These are phyloP conservation scores for Spatholobus suberectus DNA, from an alignment of 306 rosid genomes.

Conservation along the genomic window DNA sequence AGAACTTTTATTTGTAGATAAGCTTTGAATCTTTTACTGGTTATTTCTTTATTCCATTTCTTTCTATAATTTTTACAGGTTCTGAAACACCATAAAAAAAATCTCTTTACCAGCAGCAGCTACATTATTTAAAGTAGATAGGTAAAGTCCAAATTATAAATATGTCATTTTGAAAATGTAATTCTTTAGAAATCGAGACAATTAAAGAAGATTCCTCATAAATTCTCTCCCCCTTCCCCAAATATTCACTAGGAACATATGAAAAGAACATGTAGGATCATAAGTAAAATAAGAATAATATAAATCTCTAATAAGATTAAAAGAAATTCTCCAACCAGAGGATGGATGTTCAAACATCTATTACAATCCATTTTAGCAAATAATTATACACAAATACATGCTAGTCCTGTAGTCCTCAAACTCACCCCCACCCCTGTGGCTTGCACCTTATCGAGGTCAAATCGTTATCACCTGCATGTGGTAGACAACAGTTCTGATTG, in stretches of 20 bases:
- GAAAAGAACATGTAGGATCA: not conserved
- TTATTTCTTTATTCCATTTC: not conserved
- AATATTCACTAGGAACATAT: not conserved
- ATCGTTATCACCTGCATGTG: no score
- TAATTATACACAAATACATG: not conserved
- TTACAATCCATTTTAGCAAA: not conserved
- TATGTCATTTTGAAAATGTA: no score
- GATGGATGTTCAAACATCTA: not conserved
- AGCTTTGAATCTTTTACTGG: not conserved
- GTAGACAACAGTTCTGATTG: not conserved
- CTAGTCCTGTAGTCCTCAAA: not conserved
- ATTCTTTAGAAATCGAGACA: no score
- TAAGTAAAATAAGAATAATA: not conserved
- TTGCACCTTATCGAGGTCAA: not conserved
- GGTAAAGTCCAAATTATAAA: not conserved
- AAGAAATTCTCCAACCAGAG: not conserved
- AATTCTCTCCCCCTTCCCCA: not conserved
- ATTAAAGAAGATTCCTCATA: not conserved
- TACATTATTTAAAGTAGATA: not conserved
- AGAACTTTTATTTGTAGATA: not conserved
- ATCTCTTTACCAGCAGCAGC: not conserved
- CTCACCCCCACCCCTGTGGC: not conserved
- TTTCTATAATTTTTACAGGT: not conserved
- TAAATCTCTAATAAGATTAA: not conserved
- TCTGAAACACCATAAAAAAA: not conserved